phyloP scores from a whole-genome alignment of 2,329 filamentous ascomycete species.

The Blastomyces gilchristii region DNA sequence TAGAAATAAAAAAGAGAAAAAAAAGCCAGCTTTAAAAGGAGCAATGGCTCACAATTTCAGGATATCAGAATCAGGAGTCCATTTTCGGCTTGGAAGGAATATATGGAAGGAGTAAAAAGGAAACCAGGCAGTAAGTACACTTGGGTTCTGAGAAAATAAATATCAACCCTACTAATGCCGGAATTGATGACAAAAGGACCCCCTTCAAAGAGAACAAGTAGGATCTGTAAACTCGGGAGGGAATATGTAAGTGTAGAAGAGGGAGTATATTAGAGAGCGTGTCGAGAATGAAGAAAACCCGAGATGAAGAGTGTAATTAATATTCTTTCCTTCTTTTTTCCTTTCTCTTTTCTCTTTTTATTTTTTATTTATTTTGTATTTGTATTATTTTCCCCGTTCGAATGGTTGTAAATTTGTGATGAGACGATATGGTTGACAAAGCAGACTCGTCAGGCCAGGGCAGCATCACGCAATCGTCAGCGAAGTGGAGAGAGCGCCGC shows the following conservation, averaged over 20 bases:
- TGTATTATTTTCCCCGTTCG: no score
- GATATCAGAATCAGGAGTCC: slow-evolving; percentile 3
- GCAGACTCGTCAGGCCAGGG: neutral
- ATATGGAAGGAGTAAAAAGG: neutral
- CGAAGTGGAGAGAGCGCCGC: slow-evolving; percentile 1
- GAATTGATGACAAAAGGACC: neutral
- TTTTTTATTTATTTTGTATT: no score
- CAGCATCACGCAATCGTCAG: slow-evolving; percentile 9
- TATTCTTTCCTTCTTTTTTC: neutral
- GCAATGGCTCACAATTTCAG: slow-evolving; percentile 2
- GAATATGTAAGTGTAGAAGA: neutral
- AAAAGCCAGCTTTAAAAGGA: neutral
- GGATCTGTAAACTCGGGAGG: neutral
- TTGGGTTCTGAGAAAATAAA: neutral
- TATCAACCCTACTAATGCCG: neutral
- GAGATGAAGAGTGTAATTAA: neutral
- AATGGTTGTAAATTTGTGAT: neutral
- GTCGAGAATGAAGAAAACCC: slow-evolving; percentile 4
- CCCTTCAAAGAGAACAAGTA: neutral
- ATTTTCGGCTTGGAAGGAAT: neutral
- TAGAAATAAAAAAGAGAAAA: neutral
- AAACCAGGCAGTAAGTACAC: neutral
- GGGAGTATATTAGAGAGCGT: neutral
- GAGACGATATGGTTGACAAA: neutral
- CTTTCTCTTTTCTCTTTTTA: neutral